Evolutionary conservation across 176 grass and related monocot genomes (phyloP), one percentile per base, ranked within the genome.

Genomic region (Rhynchospora breviuscula): DNA sequence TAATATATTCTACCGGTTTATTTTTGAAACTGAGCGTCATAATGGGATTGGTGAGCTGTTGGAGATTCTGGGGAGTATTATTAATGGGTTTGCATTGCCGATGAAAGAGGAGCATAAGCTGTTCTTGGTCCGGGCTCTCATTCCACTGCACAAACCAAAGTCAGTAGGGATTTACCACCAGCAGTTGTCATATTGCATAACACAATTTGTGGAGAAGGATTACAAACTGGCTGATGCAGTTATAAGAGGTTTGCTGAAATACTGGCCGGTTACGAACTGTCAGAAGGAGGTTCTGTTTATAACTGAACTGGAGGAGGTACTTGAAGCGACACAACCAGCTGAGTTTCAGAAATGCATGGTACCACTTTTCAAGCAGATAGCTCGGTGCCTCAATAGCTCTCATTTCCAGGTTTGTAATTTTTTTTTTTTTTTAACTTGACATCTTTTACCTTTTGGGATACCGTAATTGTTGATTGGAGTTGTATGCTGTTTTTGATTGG

Each of bases 61-160:
- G 19, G 94, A 97, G 87, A 93, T 97, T 15, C 94, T 97, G 0
- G 94, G 94, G 45, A 97, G 94, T 85, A 97, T 97, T 44, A 97
- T 97, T 59, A 97, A 97, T n/a, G 94, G 94, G 14, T 97, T 97
- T 6, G 94, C 94, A 7, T 48, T 97, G 76, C 94, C 94, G 40
- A 93, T 97, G 91, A 97, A 97, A 86, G 94, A 97, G 89, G 94
- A 97, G 59, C 94, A 97, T 88, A 97, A 97, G 59, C 84, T 97
- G 22, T 97, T 97, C 84, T 91, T 97, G 7, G 23, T 87, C 4
- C 94, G 94, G 4, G 94, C 91, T 1, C 87, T 97, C 31, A 89
- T 97, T 17, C 94, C 94, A 0, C 85, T 97, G 49, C 94, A 97
- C 71, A 97, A 97, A 87, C 94, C 94, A 35, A 97, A 97, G 73